Evolutionary conservation across 2,329 filamentous ascomycete species (phyloP).

Genomic region (Hymenoscyphus repandus): DNA sequence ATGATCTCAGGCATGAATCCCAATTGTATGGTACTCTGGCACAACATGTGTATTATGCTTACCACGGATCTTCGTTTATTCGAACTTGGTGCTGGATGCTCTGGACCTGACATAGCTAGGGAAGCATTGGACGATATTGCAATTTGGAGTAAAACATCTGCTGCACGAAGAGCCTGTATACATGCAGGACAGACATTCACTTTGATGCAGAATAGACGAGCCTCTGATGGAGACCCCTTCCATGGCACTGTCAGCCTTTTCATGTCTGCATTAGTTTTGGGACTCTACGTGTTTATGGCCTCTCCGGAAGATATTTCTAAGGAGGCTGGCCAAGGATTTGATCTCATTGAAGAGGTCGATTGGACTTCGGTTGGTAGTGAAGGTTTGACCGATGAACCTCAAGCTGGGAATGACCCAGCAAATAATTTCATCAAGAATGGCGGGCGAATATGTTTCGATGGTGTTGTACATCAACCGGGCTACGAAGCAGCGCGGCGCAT

Average conservation of each 20-base stretch:
- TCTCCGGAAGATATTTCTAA: constrained; percentile 15
- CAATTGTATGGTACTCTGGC: constrained; percentile 47
- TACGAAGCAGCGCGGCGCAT: constrained; percentile 47
- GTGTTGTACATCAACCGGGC: constrained; percentile 42
- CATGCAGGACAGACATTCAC: constrained; percentile 49
- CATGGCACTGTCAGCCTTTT: constrained; percentile 46
- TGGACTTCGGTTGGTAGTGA: constrained; percentile 43
- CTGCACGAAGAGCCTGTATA: constrained; percentile 43
- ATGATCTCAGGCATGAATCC: constrained; percentile 39
- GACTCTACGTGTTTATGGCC: constrained; percentile 47
- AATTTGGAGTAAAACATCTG: constrained; percentile 44
- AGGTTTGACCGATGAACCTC: constrained; percentile 32
- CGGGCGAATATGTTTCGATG: constrained; percentile 42
- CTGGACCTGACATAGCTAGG: constrained; percentile 40
- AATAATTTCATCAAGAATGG: constrained; percentile 43
- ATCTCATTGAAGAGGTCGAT: constrained; percentile 44
- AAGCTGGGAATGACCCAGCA: constrained; percentile 29
- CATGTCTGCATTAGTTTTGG: constrained; percentile 44
- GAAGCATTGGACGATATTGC: constrained; percentile 46
- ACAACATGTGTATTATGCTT: constrained; percentile 46
- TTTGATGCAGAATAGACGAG: constrained; percentile 44
- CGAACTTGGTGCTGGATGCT: constrained; percentile 45
- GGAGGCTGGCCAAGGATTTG: constrained; percentile 30
- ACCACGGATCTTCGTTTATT: constrained; percentile 48
- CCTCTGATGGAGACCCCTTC: constrained; percentile 46